Base-by-base conservation (phyloP, 208 protist genomes). In the Acanthamoeba triangularis region DNA sequence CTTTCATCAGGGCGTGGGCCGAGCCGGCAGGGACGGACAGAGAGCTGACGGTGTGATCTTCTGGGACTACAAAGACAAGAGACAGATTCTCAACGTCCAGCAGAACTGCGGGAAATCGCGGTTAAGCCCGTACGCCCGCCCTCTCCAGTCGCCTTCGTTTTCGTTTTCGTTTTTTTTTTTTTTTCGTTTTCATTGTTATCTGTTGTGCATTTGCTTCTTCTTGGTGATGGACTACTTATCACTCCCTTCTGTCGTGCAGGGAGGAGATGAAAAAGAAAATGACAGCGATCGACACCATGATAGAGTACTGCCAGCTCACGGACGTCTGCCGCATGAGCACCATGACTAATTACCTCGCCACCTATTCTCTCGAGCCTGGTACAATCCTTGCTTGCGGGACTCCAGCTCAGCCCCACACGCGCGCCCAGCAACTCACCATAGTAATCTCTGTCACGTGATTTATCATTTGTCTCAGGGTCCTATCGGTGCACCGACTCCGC, bases 1-100 rank as follows among this genome's bases (percentile, higher is more conserved):
- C 28, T 99, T 99, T 95, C 98, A 99, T 72, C 99, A 99, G 96
- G 99, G 99, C 95, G 98, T 98, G 33, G 99, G 99, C 44, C 97
- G 92, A 20, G 72, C 92, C 20, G 92, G 92, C 1, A 14, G 92
- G 14, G 92, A 95, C 61, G 92, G 92, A 0, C 41, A 61, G 11
- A 7, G 7, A 4, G 13, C 92, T 1, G 41, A 82, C 30, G 28
- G 35, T 30, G 76, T 59, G 20, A 84, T 84, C 18, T 84, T 84
- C 18, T 84, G 63, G 63, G 0, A 0, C 7, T 37, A 37, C 63
- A 37, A 72, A 7, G 63, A 72, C 63, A 72, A 11, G 11, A 33
- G 35, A 10, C 6, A 30, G n/a, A 16, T 72, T 1, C n/a, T 72
- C 30, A 30, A 72, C 3, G n/a, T 72, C 25, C 61, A 67, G 61